Percentiles rank a stretch among this genome's conserved stretches.
These are phyloP conservation scores for Aspergillus carlsbadensis DNA, from an alignment of 495 filamentous ascomycete genomes.

Conservation along the genomic window DNA sequence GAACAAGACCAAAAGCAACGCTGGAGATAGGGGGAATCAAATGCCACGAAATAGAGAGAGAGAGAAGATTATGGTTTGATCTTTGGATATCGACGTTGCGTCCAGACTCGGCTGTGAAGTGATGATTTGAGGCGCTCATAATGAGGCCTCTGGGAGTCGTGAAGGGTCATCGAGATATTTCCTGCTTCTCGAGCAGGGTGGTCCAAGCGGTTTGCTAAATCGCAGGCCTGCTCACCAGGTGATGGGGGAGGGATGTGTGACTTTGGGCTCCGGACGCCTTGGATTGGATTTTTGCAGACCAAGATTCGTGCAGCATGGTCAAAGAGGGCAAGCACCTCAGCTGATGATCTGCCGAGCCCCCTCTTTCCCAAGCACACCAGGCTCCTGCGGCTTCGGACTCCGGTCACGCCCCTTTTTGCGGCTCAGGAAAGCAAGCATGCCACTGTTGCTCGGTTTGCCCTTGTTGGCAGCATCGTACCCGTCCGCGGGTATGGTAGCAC, in stretches of 20 bases:
- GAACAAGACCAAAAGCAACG: conserved; percentile 18
- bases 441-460: conserved; percentile 54
- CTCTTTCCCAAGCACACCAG: conserved; percentile 92
- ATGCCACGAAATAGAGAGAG: conserved; percentile 14
- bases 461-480: conserved; percentile 48
- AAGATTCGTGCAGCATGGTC: too few relatives aligned
- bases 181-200: background rate
- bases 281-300: too few relatives aligned
- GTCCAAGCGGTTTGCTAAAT: background rate
- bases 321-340: conserved; percentile 15
- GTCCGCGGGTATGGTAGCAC: conserved; percentile 72
- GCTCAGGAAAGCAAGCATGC: conserved; percentile 86
- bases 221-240: background rate
- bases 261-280: too few relatives aligned
- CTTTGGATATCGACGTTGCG: background rate
- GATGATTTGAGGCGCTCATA: background rate
- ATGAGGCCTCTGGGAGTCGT: background rate
- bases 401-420: conserved; percentile 86
- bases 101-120: background rate
- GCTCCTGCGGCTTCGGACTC: conserved; percentile 91
- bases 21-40: conserved; percentile 33
- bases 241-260: too few relatives aligned
- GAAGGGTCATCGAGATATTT: too few relatives aligned
- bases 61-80: conserved; percentile 2
- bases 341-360: conserved; percentile 68